Evolutionary conservation across 805 yeast species (phyloP).

Genomic region (Brettanomyces sp.): DNA sequence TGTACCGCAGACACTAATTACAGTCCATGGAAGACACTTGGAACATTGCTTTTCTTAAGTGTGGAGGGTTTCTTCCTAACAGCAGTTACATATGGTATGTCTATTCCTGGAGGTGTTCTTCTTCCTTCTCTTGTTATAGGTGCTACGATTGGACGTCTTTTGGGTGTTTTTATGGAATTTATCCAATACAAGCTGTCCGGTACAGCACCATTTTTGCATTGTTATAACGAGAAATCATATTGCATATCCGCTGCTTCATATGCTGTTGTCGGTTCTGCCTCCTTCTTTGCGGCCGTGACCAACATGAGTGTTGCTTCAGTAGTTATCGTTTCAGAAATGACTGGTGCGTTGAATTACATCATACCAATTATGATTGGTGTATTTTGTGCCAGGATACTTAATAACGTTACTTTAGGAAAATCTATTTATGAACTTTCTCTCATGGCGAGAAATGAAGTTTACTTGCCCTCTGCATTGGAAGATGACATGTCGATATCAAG

Average conservation of each 20-base stretch:
- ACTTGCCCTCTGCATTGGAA: slow-evolving; percentile 30
- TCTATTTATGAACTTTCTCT: slow-evolving; percentile 58
- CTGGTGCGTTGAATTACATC: slow-evolving; percentile 79
- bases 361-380: slow-evolving; percentile 82
- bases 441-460: slow-evolving; percentile 29
- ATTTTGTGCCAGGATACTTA: slow-evolving; percentile 62
- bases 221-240: slow-evolving; percentile 29
- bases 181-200: slow-evolving; percentile 32
- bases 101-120: slow-evolving; percentile 59
- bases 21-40: slow-evolving; percentile 25
- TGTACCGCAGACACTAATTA: slow-evolving; percentile 12
- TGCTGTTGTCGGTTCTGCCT: slow-evolving; percentile 82
- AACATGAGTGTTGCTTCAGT: slow-evolving; percentile 74
- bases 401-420: slow-evolving; percentile 41
- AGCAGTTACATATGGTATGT: slow-evolving; percentile 59
- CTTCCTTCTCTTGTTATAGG: slow-evolving; percentile 59
- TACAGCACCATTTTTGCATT: slow-evolving; percentile 29
- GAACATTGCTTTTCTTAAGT: slow-evolving; percentile 28
- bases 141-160: slow-evolving; percentile 45
- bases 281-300: slow-evolving; percentile 74
- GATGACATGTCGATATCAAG: slow-evolving; percentile 22
- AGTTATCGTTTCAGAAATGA: slow-evolving; percentile 70
- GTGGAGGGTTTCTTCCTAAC: slow-evolving; percentile 51
- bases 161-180: slow-evolving; percentile 43
- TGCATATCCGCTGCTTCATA: slow-evolving; percentile 82